These are phyloP conservation scores for Botrytis deweyae DNA, from an alignment of 2,329 filamentous ascomycete genomes.

Conservation along the genomic window DNA sequence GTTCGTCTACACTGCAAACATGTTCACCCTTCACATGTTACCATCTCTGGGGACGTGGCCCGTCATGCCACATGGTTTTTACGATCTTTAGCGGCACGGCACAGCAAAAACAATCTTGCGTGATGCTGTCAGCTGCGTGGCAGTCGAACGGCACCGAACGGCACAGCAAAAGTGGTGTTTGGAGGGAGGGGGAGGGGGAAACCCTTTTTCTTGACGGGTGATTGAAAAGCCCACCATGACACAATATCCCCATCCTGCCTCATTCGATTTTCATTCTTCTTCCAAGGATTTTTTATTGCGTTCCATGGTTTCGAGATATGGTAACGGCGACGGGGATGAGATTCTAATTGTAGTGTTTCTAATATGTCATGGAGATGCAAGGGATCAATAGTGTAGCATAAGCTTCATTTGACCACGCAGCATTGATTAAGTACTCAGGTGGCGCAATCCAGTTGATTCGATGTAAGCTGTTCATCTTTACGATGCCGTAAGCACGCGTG, in stretches of 20 bases:
- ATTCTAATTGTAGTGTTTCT: not conserved
- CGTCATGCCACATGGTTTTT: conserved; percentile 21
- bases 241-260: not conserved
- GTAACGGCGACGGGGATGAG: not conserved
- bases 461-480: not conserved
- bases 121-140: conserved; percentile 24
- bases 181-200: not conserved
- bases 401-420: conserved; percentile 18
- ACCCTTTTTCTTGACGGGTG: conserved; percentile 5
- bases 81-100: conserved; percentile 21
- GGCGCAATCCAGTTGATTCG: conserved; percentile 19
- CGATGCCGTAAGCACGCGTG: conserved; percentile 18
- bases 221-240: conserved; percentile 16
- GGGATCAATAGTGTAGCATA: conserved; percentile 20
- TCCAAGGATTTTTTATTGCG: not conserved
- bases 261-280: not conserved
- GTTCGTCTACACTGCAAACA: not conserved
- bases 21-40: not conserved
- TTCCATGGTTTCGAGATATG: not conserved
- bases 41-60: conserved; percentile 3
- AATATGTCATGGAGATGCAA: not conserved
- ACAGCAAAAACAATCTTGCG: conserved; percentile 23
- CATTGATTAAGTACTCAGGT: conserved; percentile 10
- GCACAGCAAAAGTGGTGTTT: conserved; percentile 8
- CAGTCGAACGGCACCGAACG: conserved; percentile 15